Percentiles rank a stretch among this genome's conserved stretches.
phyloP scores from a whole-genome alignment of 2,329 filamentous ascomycete genomes.

The Aspergillus sp. region DNA sequence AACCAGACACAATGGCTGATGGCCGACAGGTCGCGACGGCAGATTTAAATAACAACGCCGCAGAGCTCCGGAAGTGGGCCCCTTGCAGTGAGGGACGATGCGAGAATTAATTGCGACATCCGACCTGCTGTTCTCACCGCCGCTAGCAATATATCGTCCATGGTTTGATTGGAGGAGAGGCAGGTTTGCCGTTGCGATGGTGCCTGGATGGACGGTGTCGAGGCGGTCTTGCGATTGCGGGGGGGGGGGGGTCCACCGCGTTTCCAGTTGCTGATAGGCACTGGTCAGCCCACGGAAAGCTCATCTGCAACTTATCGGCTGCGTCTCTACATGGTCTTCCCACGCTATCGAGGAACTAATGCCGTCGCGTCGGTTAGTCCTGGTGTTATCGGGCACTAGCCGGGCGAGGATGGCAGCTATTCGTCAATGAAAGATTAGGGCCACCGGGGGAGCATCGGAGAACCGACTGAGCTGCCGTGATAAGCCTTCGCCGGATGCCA shows the following conservation, averaged over 20 bases:
- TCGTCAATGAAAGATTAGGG: background rate
- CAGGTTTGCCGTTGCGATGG: background rate
- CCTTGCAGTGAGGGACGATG: slow-evolving; percentile 5
- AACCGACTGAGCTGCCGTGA: background rate
- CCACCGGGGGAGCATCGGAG: background rate
- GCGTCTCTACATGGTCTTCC: background rate
- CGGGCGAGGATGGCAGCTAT: background rate
- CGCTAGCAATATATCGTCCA: background rate
- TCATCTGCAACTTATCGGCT: background rate
- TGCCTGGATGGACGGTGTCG: background rate
- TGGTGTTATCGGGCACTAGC: background rate
- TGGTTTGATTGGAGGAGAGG: background rate
- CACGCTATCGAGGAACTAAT: background rate
- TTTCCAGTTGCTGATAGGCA: background rate
- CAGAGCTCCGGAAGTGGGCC: background rate
- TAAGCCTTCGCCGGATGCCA: background rate
- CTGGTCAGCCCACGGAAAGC: background rate
- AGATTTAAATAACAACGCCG: background rate
- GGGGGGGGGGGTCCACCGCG: background rate
- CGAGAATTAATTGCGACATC: slow-evolving; percentile 4
- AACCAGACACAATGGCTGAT: background rate
- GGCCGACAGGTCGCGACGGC: background rate
- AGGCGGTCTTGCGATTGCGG: background rate
- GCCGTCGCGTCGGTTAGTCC: background rate
- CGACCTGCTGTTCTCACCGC: background rate